Base-by-base conservation (phyloP, 208 protist species). In the Leishmania lainsoni region DNA sequence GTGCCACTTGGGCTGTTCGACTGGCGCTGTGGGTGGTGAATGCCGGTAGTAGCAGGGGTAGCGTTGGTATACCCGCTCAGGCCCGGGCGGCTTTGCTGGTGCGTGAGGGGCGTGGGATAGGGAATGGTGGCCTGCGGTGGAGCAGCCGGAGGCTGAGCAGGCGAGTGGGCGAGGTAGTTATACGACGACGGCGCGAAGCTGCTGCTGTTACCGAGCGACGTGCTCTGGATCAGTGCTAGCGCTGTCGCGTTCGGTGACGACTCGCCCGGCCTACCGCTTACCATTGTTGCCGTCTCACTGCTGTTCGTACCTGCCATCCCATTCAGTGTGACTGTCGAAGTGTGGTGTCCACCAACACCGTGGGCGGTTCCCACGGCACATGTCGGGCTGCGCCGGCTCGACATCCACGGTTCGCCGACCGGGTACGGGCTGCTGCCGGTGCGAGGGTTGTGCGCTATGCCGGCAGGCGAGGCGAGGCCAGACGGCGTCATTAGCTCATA, bases 401-500 rank as follows among this genome's bases (percentile, higher is more conserved):
- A 49, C 52, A 85, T 74, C 81, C 81, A 85, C 52, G 76, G 63
- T 71, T 85, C 81, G 8, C 61, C 54, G 26, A 85, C 76, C 6
- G 76, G 81, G 63, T 85, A 81, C 49, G 81, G 81, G 42, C 81
- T 85, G 69, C 77, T 56, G 22, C 81, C 81, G 76, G 29, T 81
- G 42, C 81, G 81, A 22, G 81, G 58, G 52, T 85, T 76, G 76
- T 80, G 81, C 72, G 77, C 76, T 59, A 85, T 59, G 42, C 81
- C 77, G 6, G 81, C 65, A 4, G 81, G 81, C 17, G 81, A 85
- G 14, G 66, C 81, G 1, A 68, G 77, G 17, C 76, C 77, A 3
- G 81, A 85, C n/a, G 81, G 81, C 0, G 81, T 74, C 81, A 85
- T 85, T 48, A 85, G 42, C 45, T 85, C 81, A 74, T 85, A 85